Conservation (phyloP, 495 filamentous ascomycete genomes). For the Daldinia childiae region DNA sequence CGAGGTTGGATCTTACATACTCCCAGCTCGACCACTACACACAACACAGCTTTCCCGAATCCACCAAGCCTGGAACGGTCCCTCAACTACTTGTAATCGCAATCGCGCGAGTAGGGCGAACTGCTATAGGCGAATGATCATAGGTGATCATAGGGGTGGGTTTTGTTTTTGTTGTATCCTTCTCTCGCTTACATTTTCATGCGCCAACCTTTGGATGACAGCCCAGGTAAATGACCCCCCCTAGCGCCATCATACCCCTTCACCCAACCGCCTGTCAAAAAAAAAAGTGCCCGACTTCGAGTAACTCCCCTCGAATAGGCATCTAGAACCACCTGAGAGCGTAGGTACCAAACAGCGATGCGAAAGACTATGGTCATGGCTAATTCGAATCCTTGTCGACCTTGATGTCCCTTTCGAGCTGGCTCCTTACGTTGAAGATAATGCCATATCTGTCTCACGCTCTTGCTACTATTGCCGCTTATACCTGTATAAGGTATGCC, state of each 20-base stretch:
- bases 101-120: slow-evolving; percentile 2
- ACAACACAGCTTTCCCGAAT: slow-evolving; percentile 25
- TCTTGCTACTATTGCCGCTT: slow-evolving; percentile 10
- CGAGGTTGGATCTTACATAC: slow-evolving; percentile 38
- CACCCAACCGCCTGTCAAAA: slow-evolving; percentile 24
- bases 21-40: slow-evolving; percentile 15
- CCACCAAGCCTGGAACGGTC: slow-evolving; percentile 33
- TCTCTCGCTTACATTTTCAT: slow-evolving; percentile 10
- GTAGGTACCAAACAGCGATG: slow-evolving; percentile 2
- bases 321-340: slow-evolving; percentile 11
- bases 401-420: slow-evolving; percentile 22
- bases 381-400: slow-evolving; percentile 4
- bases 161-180: slow-evolving; percentile 8
- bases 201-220: slow-evolving; percentile 38
- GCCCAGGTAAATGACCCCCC: slow-evolving; percentile 18
- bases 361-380: not conserved
- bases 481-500: slow-evolving; percentile 12
- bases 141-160: slow-evolving; percentile 4
- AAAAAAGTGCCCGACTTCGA: slow-evolving; percentile 10
- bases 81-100: slow-evolving; percentile 22
- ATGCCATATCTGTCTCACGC: slow-evolving; percentile 15
- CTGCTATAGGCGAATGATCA: not conserved
- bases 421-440: slow-evolving; percentile 16
- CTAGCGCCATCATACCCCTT: slow-evolving; percentile 36
- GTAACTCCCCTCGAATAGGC: not conserved